Base-by-base conservation (phyloP, 2,329 filamentous ascomycete species). In the Alternaria solani region DNA sequence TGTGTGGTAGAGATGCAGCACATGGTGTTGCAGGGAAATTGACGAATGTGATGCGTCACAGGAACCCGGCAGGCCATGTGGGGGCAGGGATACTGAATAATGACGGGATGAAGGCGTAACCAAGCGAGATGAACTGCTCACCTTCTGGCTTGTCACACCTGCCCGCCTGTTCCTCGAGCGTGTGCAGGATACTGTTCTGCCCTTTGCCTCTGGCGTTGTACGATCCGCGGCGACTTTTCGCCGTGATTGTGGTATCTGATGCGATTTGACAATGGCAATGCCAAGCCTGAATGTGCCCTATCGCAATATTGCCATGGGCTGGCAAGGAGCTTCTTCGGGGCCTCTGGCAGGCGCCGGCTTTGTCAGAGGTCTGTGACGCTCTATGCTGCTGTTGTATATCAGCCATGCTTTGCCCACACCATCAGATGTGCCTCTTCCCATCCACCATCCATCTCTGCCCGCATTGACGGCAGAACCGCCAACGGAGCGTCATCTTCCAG, bases 111-210 rank as follows among this genome's bases (percentile, higher is more conserved):
- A 57, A 68, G 57, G 63, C 54, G 64, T 59, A 57, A 58, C 59
- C 66, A 73, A 75, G 70, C 69, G 74, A 74, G 66, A 74, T 75
- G 62, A 62, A 51, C 52, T 67, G 68, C 74, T 75, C 64, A 76
- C 75, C 71, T 74, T 68, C 55, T 66, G 66, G 58, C 59, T 65
- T 47, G 60, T 66, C 65, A 61, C 69, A 66, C 70, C 62, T 63
- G 46, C 63, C 43, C 57, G 51, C 49, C 57, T 62, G 56, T 42
- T 55, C 39, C 25, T 53, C 51, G 49, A 59, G 59, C 60, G 56
- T 49, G 55, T 48, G 54, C 54, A 51, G 56, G 48, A 25, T 30
- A 23, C 38, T 32, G 25, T 42, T 23, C 18, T 44, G 48, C 52
- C 51, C 52, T 30, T 52, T 12, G 5, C 51, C 32, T 12, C 18